Evolutionary conservation across 2,329 filamentous ascomycete species (phyloP).

Genomic region (Ilyonectria robusta): DNA sequence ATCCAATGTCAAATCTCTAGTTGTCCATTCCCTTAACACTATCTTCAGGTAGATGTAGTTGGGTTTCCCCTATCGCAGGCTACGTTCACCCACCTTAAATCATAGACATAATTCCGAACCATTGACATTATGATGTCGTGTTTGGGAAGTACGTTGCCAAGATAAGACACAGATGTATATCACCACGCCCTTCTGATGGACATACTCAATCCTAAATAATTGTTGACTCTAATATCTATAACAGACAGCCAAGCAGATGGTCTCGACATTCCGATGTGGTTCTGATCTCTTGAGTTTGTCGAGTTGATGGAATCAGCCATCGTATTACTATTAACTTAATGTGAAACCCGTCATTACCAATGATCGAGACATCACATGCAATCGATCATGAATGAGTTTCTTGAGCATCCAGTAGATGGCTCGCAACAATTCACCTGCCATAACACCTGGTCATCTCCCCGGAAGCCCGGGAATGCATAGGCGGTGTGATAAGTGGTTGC

Average conservation of each 20-base stretch:
- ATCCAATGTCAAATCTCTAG: background rate
- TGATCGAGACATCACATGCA: background rate
- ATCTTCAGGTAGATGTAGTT: background rate
- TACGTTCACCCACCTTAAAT: too few relatives aligned
- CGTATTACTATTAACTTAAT: too few relatives aligned
- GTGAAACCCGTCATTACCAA: background rate
- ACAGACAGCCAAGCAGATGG: background rate
- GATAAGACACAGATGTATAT: too few relatives aligned
- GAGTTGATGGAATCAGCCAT: background rate
- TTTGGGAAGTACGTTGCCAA: too few relatives aligned
- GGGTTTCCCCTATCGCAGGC: background rate
- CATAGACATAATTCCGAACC: too few relatives aligned
- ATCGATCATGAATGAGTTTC: background rate
- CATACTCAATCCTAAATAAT: too few relatives aligned
- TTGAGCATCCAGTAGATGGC: background rate
- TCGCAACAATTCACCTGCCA: background rate
- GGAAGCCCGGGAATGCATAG: background rate
- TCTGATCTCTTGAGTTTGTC: background rate
- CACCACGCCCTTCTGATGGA: too few relatives aligned
- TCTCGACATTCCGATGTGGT: background rate
- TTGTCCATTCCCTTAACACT: background rate
- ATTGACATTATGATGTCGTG: too few relatives aligned
- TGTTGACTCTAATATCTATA: background rate
- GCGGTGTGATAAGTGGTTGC: slow-evolving; percentile 6
- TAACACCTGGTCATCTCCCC: background rate